Evolutionary conservation across 2,329 filamentous ascomycete genomes (phyloP), one percentile per base, ranked within the genome.

Genomic region (Microcyclosporella mali): DNA sequence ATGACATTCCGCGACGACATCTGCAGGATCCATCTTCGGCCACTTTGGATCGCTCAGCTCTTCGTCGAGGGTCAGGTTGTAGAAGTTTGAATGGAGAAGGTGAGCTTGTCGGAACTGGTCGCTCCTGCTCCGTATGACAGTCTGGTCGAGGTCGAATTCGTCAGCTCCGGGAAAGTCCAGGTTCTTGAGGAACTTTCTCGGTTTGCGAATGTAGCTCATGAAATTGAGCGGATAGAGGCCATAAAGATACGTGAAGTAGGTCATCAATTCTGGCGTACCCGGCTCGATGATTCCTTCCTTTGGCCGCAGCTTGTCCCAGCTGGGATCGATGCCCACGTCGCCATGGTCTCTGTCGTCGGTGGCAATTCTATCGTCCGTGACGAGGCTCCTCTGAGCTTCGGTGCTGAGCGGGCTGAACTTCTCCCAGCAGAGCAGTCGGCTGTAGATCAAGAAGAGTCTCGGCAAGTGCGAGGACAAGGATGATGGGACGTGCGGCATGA

Each of bases 181-280:
- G 56, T 84, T 82, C 35, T 86, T 81, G 8, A 92, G 70, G 58
- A 85, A 90, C 50, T 83, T 79, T 53, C 88, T 80, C 2, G 86
- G 85, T 58, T 90, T 90, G 43, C 85, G 78, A 49, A 92, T 84
- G 59, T 90, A 92, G 63, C 83, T 84, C 78, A 88, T 84, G 55
- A 92, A 88, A 60, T 90, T 90, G 58, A 90, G 78, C 1, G 86
- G 86, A 51, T 90, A 92, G 3, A 92, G 68, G 0, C 86, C 87
- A 54, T 92, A 92, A 0, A 92, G 71, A 18, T 88, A 82, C 2
- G 85, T 89, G 56, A 88, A 92, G 63, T 87, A 89, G 53, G 82
- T 78, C 40, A 81, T 66, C 1, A 90, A 71, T 46, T 86, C 81
- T 4, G 81, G 78, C 2, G 87, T 77, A 2, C 74, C 69, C 4